phyloP scores from a whole-genome alignment of 2,329 filamentous ascomycete species.

The Cyphellophora attinorum region DNA sequence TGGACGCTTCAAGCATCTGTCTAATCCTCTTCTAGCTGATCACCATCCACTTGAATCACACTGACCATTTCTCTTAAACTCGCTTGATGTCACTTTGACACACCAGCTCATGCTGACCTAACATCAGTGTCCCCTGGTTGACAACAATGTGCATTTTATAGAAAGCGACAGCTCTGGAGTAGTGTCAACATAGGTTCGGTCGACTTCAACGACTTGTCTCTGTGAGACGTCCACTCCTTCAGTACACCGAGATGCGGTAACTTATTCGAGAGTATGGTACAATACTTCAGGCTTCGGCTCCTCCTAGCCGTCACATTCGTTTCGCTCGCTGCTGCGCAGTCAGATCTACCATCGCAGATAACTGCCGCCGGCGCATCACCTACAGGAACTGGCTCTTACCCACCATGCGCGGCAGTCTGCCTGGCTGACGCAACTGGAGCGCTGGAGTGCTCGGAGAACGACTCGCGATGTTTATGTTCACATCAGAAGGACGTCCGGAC shows the following conservation, averaged over 20 bases:
- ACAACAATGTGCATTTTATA: too few species aligned
- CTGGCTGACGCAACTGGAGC: not conserved
- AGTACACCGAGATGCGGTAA: not conserved
- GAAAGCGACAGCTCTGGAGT: too few species aligned
- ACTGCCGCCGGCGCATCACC: not conserved
- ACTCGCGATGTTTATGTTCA: not conserved
- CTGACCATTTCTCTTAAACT: too few species aligned
- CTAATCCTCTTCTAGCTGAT: too few species aligned
- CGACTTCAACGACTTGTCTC: too few species aligned
- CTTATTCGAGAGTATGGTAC: not conserved
- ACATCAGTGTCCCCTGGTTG: too few species aligned
- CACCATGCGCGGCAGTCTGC: not conserved
- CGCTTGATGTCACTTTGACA: too few species aligned
- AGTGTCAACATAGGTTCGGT: too few species aligned
- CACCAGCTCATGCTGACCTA: too few species aligned
- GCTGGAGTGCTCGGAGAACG: not conserved
- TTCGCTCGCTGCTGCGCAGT: not conserved
- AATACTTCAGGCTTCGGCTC: not conserved
- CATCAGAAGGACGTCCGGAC: not conserved
- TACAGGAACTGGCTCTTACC: not conserved
- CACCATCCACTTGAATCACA: too few species aligned
- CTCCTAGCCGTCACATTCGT: not conserved
- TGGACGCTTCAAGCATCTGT: too few species aligned
- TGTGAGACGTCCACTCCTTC: not conserved
- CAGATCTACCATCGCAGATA: not conserved